Percentiles rank a stretch among this genome's conserved stretches.
These are phyloP conservation scores for Mortierella polycephala DNA, from an alignment of 371 early-diverging fungal genomes.

Conservation along the genomic window DNA sequence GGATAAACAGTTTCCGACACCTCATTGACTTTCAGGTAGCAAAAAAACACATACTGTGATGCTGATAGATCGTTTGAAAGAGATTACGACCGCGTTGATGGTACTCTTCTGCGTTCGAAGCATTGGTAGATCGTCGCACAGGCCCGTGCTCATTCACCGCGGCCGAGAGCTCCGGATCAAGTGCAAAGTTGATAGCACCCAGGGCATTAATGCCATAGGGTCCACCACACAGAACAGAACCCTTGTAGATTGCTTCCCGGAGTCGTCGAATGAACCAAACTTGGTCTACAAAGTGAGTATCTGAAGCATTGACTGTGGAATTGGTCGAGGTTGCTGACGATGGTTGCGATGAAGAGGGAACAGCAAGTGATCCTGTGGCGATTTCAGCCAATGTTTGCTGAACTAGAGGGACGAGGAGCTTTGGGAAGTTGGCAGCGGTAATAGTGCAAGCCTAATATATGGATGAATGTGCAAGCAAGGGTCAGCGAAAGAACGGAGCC, in stretches of 20 bases:
- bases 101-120: constrained; percentile 27
- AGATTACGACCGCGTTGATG: constrained; percentile 30
- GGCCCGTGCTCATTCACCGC: constrained; percentile 36
- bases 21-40: neutral
- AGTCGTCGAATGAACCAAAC: constrained; percentile 38
- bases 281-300: constrained; percentile 9
- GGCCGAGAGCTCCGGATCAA: constrained; percentile 22
- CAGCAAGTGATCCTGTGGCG: constrained; percentile 8
- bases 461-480: neutral
- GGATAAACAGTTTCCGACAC: neutral
- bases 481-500: neutral
- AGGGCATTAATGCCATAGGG: constrained; percentile 51
- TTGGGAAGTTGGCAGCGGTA: constrained; percentile 41
- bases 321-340: neutral
- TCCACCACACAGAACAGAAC: constrained; percentile 40
- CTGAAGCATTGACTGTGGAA: neutral
- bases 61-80: constrained; percentile 41
- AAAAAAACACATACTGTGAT: constrained; percentile 30
- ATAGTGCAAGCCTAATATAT: constrained; percentile 30
- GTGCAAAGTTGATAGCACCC: constrained; percentile 38
- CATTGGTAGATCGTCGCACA: constrained; percentile 18
- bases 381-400: constrained; percentile 35
- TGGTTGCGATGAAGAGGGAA: constrained; percentile 1
- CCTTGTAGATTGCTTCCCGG: constrained; percentile 40
- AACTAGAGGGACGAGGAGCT: constrained; percentile 38